Evolutionary conservation across 306 rosid species (phyloP).

Genomic region (Acacia crassicarpa): DNA sequence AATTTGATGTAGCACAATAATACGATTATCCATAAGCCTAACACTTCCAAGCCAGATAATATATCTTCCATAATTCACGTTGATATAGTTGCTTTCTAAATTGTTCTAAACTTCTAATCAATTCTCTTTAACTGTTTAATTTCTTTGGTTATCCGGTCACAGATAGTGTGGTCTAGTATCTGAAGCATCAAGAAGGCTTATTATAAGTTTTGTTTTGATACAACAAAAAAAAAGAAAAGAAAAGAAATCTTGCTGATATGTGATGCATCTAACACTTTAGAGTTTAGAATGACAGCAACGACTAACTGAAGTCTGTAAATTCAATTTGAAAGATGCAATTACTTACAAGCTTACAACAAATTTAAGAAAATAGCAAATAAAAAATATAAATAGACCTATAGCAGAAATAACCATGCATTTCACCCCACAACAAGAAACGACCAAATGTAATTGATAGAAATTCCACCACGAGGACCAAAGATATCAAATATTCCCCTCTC

Average conservation of each 20-base stretch:
- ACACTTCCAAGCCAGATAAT: background rate
- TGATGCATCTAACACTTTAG: background rate
- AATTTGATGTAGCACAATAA: background rate
- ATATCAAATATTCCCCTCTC: background rate
- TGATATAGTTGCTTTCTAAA: background rate
- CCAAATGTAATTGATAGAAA: background rate
- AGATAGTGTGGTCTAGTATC: background rate
- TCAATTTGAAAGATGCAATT: background rate
- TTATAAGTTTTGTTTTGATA: background rate
- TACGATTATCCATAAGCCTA: conserved; percentile 1
- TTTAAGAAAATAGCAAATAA: background rate
- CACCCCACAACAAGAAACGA: background rate
- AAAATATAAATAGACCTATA: background rate
- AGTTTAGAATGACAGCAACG: background rate
- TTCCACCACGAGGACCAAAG: background rate
- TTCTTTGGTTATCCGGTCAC: background rate
- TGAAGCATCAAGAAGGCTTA: background rate
- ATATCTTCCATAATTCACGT: background rate
- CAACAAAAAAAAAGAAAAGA: background rate
- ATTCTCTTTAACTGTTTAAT: background rate
- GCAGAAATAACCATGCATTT: background rate
- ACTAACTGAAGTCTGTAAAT: background rate
- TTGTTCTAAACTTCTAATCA: background rate
- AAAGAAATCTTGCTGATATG: background rate
- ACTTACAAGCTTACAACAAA: background rate